Evolutionary conservation across 129 eudicot species (phyloP), one percentile per base, ranked within the genome.

Genomic region (Chrysanthemum makinoi): DNA sequence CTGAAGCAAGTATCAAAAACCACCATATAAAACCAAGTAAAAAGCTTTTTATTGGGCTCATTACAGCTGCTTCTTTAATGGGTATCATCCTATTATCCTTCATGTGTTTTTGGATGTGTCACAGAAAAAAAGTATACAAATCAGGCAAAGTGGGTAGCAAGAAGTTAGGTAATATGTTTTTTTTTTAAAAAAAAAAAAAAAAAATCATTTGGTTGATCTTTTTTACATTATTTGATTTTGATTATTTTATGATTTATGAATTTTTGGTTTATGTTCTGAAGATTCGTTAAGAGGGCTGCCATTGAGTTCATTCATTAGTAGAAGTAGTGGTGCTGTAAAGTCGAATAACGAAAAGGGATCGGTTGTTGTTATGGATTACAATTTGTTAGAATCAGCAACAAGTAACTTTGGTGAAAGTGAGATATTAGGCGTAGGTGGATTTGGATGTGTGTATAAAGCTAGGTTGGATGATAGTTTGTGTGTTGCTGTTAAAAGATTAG

Each of bases 391-490:
- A 72, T 70, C 80, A 57, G 86, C 89, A 19, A 89, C 96, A 9
- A 76, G 72, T 68, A 81, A 73, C 69, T 89, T 89, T 51, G 47
- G 78, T 13, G 89, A 86, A 62, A 76, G 82, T 73, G 87, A 86
- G 50, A 71, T 86, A 14, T 73, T 89, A 71, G 96, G 96, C 17
- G 84, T 61, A 9, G 96, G 96, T 52, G 96, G 92, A 54, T 89
- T 86, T 44, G 96, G 96, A 16, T 80, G 89, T 35, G 92, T 89
- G 10, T 89, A 89, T 79, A 86, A 75, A 81, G 96, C 86, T 75
- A 68, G 63, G 24, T 70, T 89, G 6, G 84, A 77, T 55, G 81
- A 75, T 0, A 78, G 82, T 71, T 19, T 68, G 11, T 69, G 74
- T 72, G 89, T 81, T 61, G 96, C 96, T 17, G 96, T 89, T 50